These are phyloP conservation scores for Oryza glaberrima DNA, from an alignment of 176 grass and related monocot species.

Conservation along the genomic window DNA sequence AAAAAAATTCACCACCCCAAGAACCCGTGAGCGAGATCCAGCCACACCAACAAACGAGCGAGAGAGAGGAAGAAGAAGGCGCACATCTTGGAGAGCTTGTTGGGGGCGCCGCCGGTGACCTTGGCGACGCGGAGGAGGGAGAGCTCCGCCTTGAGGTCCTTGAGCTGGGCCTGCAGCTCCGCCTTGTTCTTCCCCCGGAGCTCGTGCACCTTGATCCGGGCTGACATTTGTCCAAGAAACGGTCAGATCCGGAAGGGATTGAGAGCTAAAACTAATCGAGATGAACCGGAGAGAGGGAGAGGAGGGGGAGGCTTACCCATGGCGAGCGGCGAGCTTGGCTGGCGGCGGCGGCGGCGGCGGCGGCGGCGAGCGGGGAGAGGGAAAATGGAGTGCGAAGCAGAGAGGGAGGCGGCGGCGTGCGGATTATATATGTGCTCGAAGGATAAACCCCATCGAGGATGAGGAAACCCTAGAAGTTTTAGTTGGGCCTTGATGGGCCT, in stretches of 20 bases:
- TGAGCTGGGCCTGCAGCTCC: conserved; percentile 70
- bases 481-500: neutral
- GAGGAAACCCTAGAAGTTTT: conserved; percentile 39
- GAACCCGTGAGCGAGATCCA: neutral
- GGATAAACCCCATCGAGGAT: neutral
- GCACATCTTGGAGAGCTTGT: conserved; percentile 96
- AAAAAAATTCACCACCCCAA: neutral
- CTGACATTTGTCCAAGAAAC: conserved; percentile 28
- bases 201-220: conserved; percentile 91
- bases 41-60: neutral
- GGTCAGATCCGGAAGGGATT: conserved; percentile 20
- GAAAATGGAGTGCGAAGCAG: conserved; percentile 35
- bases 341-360: conserved; percentile 8
- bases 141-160: conserved; percentile 83
- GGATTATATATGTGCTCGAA: conserved; percentile 21
- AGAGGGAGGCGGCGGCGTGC: neutral
- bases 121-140: conserved; percentile 94
- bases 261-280: neutral
- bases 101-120: conserved; percentile 90
- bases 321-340: neutral
- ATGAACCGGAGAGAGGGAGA: neutral
- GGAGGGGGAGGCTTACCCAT: conserved; percentile 52
- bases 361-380: conserved; percentile 2
- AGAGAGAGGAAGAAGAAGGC: neutral
- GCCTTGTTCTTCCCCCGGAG: conserved; percentile 72